A percentile compares a stretch with the other conserved stretches of the same genome.
phyloP scores from a whole-genome alignment of 257 asterid species.

The Verbascum thapsus region DNA sequence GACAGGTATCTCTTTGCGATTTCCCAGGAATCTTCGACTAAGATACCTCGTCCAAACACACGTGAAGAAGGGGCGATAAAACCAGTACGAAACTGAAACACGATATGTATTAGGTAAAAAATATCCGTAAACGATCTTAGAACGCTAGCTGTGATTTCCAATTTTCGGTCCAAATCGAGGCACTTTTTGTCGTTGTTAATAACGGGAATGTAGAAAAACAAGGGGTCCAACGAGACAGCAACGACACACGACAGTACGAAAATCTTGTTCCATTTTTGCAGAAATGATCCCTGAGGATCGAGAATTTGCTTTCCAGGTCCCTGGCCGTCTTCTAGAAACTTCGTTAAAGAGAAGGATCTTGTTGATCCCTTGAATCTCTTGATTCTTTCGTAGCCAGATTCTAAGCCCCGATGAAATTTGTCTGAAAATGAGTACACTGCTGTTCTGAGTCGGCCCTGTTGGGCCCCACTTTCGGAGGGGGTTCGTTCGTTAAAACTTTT shows the following conservation, averaged over 20 bases:
- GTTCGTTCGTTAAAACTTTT: conserved; percentile 53
- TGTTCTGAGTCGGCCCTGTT: conserved; percentile 46
- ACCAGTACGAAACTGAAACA: conserved; percentile 93
- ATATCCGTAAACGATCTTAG: conserved; percentile 85
- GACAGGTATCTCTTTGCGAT: conserved; percentile 92
- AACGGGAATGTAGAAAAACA: conserved; percentile 91
- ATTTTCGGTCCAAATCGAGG: conserved; percentile 73
- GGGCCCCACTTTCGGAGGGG: no score
- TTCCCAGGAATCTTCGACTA: conserved; percentile 90
- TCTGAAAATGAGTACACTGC: conserved; percentile 54
- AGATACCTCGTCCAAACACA: conserved; percentile 97
- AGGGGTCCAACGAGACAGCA: conserved; percentile 96
- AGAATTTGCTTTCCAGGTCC: conserved; percentile 63
- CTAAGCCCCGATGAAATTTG: conserved; percentile 51
- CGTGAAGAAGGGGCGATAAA: conserved; percentile 97
- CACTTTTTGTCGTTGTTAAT: conserved; percentile 66
- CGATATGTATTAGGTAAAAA: conserved; percentile 81
- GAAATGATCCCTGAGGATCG: conserved; percentile 93
- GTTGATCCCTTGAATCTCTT: conserved; percentile 60
- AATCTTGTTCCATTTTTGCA: conserved; percentile 96
- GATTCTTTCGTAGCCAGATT: conserved; percentile 58
- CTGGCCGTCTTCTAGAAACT: conserved; percentile 46
- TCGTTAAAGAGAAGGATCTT: conserved; percentile 57
- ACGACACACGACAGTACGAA: conserved; percentile 79
- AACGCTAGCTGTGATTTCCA: conserved; percentile 78